Percentiles rank a stretch among this genome's conserved stretches.
phyloP scores from a whole-genome alignment of 331 rosid genomes.

The Prunus yedoensis region DNA sequence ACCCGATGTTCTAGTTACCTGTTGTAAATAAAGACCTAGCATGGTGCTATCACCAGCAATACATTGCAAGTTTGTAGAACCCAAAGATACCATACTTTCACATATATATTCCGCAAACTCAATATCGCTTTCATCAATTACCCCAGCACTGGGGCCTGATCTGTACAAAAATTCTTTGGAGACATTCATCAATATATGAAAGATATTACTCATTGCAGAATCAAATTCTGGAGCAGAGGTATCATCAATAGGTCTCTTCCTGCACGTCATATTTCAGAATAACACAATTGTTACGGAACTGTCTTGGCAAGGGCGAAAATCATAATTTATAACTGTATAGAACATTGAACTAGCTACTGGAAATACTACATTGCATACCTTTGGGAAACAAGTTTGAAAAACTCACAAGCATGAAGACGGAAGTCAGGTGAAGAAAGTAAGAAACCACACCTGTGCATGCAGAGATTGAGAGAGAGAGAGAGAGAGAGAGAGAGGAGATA shows the following conservation, averaged over 20 bases:
- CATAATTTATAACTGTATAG: background rate
- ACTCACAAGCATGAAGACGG: constrained; percentile 93
- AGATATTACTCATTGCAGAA: constrained; percentile 67
- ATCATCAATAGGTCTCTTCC: constrained; percentile 85
- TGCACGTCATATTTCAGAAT: constrained; percentile 38
- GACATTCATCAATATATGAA: constrained; percentile 70
- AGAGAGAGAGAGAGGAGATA: constrained; percentile 8
- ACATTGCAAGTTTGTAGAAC: constrained; percentile 79
- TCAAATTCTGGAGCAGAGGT: constrained; percentile 68
- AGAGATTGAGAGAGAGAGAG: constrained; percentile 25
- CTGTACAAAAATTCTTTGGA: constrained; percentile 67
- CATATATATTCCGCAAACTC: constrained; percentile 79
- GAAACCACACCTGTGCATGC: constrained; percentile 77
- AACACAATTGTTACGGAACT: constrained; percentile 17
- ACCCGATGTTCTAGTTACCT: constrained; percentile 45
- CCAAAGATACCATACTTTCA: constrained; percentile 87
- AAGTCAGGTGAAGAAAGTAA: constrained; percentile 88
- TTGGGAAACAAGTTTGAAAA: constrained; percentile 83
- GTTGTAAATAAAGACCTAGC: constrained; percentile 66
- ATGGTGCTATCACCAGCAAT: constrained; percentile 62
- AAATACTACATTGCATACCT: constrained; percentile 51
- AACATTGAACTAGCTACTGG: background rate
- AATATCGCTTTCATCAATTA: constrained; percentile 67
- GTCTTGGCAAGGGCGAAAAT: constrained; percentile 5
- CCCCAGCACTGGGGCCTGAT: constrained; percentile 50